Evolutionary conservation across 371 early-diverging fungal species (phyloP).

Genomic region (Synchytrium microbalum): DNA sequence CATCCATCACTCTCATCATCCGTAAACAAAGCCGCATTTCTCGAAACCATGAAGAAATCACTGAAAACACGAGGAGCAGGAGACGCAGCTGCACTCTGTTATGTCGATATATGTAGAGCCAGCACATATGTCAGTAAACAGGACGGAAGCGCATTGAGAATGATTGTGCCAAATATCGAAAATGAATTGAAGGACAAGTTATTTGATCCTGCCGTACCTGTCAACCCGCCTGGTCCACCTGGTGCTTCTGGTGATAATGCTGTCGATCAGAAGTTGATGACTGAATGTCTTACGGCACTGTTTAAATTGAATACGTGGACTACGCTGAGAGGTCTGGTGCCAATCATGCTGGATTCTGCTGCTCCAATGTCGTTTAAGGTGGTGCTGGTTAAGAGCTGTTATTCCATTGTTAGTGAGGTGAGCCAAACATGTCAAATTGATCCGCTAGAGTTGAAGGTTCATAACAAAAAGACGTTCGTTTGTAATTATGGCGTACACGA

Average conservation of each 20-base stretch:
- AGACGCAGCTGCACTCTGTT: constrained; percentile 69
- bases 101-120: constrained; percentile 73
- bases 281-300: constrained; percentile 66
- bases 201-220: constrained; percentile 40
- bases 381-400: constrained; percentile 67
- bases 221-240: neutral
- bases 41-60: constrained; percentile 53
- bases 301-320: constrained; percentile 64
- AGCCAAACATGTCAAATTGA: constrained; percentile 12
- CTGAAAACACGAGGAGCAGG: constrained; percentile 11
- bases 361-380: constrained; percentile 64
- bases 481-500: neutral
- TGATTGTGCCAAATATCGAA: constrained; percentile 66
- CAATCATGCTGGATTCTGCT: constrained; percentile 56
- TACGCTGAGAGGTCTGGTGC: constrained; percentile 57
- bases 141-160: constrained; percentile 55
- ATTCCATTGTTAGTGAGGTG: constrained; percentile 59
- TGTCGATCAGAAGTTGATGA: constrained; percentile 53
- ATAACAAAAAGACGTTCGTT: too few species aligned
- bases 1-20: constrained; percentile 7
- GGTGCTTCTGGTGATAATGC: neutral
- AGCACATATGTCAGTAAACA: constrained; percentile 58
- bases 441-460: constrained; percentile 24
- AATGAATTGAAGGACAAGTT: constrained; percentile 60
- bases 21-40: constrained; percentile 52